phyloP scores from a whole-genome alignment of 2,329 filamentous ascomycete genomes.

The Colletotrichum theobromicola region DNA sequence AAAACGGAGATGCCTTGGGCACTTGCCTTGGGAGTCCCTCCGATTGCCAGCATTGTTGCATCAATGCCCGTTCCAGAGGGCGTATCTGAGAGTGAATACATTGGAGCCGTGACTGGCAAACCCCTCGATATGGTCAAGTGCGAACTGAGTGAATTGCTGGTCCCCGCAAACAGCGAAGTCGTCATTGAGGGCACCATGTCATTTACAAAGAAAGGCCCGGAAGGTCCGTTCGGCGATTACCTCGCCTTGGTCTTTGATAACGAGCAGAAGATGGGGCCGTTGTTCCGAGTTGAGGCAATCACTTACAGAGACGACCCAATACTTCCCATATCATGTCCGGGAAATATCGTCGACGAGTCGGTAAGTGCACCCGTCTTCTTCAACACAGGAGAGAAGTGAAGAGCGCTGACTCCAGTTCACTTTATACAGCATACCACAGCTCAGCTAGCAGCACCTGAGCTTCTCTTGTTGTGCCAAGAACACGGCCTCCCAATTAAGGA shows the following conservation, averaged over 20 bases:
- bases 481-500: not conserved
- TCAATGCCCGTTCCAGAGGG: slow-evolving; percentile 54
- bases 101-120: slow-evolving; percentile 49
- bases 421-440: not conserved
- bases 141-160: slow-evolving; percentile 51
- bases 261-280: slow-evolving; percentile 29
- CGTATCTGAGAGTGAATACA: slow-evolving; percentile 51
- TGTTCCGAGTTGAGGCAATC: slow-evolving; percentile 49
- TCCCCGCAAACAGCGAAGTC: slow-evolving; percentile 56
- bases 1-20: slow-evolving; percentile 50
- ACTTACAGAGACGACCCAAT: slow-evolving; percentile 53
- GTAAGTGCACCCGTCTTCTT: not conserved
- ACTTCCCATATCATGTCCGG: slow-evolving; percentile 51
- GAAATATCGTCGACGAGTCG: slow-evolving; percentile 14
- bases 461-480: not conserved
- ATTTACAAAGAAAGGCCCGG: slow-evolving; percentile 41
- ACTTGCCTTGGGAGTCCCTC: slow-evolving; percentile 52
- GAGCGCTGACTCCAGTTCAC: not conserved
- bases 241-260: slow-evolving; percentile 24
- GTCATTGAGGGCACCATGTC: slow-evolving; percentile 55
- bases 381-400: slow-evolving; percentile 42
- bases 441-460: not conserved
- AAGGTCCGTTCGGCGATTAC: slow-evolving; percentile 55
- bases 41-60: slow-evolving; percentile 51
- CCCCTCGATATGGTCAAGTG: slow-evolving; percentile 55